phyloP scores from a whole-genome alignment of 2,329 filamentous ascomycete genomes.

The Lachnellula suecica region DNA sequence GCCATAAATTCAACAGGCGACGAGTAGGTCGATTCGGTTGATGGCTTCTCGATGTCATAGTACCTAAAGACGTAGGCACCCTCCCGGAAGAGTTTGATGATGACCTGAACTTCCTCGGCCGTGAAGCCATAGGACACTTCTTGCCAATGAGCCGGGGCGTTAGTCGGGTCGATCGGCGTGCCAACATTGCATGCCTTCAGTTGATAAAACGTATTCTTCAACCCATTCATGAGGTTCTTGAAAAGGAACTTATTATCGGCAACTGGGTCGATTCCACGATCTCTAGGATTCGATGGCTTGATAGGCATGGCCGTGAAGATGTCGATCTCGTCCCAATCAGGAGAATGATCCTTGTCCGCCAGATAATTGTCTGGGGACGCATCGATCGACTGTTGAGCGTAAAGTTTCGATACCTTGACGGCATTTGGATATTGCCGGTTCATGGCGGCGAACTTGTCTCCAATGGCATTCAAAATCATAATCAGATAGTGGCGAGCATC shows the following conservation, averaged over 20 bases:
- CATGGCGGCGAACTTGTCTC: slow-evolving; percentile 98
- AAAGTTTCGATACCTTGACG: slow-evolving; percentile 83
- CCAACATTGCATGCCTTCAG: slow-evolving; percentile 84
- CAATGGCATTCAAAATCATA: slow-evolving; percentile 96
- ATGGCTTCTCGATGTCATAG: slow-evolving; percentile 84
- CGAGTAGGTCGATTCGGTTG: slow-evolving; percentile 69
- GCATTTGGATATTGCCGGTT: slow-evolving; percentile 94
- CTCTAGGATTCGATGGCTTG: slow-evolving; percentile 87
- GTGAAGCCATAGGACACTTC: slow-evolving; percentile 97
- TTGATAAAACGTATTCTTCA: slow-evolving; percentile 97
- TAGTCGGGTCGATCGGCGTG: slow-evolving; percentile 69
- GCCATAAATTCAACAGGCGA: slow-evolving; percentile 90
- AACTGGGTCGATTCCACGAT: slow-evolving; percentile 86
- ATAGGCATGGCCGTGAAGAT: slow-evolving; percentile 97
- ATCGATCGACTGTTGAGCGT: slow-evolving; percentile 63
- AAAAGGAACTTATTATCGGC: slow-evolving; percentile 98
- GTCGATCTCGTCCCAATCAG: slow-evolving; percentile 97
- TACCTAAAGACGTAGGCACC: slow-evolving; percentile 96
- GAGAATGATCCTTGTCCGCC: slow-evolving; percentile 74
- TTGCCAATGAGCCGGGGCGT: slow-evolving; percentile 85
- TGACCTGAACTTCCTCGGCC: slow-evolving; percentile 93
- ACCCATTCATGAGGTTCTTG: slow-evolving; percentile 89
- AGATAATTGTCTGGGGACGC: slow-evolving; percentile 76
- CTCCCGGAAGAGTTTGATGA: slow-evolving; percentile 96
- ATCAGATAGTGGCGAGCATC: slow-evolving; percentile 95